Base-by-base conservation (phyloP, 2,329 filamentous ascomycete genomes). In the Colletotrichum orchidophilum region DNA sequence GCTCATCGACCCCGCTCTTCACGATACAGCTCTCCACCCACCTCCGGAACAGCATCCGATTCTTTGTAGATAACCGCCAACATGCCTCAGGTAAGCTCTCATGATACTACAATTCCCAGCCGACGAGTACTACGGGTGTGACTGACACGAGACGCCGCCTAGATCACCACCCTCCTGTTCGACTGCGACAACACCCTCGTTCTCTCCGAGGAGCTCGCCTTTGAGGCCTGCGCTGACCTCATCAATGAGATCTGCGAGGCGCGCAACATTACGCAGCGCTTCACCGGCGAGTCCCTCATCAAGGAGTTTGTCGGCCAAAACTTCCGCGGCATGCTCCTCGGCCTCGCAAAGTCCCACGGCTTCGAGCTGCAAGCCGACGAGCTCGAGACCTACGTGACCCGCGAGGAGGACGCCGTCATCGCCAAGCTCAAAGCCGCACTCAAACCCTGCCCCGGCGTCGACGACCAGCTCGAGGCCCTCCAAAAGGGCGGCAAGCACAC, bases 171-270 rank as follows among this genome's bases (percentile, higher is more conserved):
- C 74, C 85, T 94, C 78, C 88, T 94, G 76, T 93, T 94, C 81
- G 92, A 94, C 82, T 91, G 89, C 83, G 89, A 97, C 89, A 97
- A 97, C 88, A 97, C 95, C 74, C 94, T 97, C 81, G 94, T 96
- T 80, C 90, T 96, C 77, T 97, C 94, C 65, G 95, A 97, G 86
- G 91, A 93, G 78, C 88, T 97, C 76, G 95, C 95, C 80, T 97
- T 97, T 81, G 94, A 96, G 84, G 95, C 94, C 75, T 97, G 94
- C 83, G 94, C 95, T 78, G 93, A 94, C 72, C 91, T 97, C 74
- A 92, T 94, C 86, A 97, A 97, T 84, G 87, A 94, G 82, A 94
- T 97, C 81, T 90, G 96, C 80, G 86, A 87, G 76, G 87, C 88
- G 78, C 87, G 92, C 78, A 84, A 87, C 76, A 86, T 94, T 71